phyloP scores from a whole-genome alignment of 2,329 filamentous ascomycete species.

The Nemania diffusa region DNA sequence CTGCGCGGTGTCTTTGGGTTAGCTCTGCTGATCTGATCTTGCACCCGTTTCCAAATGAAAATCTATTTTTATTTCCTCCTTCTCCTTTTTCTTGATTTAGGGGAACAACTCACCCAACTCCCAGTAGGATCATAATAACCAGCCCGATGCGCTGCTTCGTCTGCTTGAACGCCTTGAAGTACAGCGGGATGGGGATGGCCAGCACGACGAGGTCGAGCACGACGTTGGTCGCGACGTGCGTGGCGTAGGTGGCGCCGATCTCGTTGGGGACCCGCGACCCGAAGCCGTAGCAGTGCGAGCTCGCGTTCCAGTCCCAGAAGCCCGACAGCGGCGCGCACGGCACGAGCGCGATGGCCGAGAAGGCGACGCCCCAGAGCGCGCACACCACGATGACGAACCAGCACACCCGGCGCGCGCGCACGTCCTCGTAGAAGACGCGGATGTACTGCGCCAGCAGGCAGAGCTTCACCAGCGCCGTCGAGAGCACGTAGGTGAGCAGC shows the following conservation, averaged over 20 bases:
- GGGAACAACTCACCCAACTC: constrained; percentile 47
- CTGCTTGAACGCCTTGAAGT: constrained; percentile 41
- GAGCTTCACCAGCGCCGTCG: constrained; percentile 52
- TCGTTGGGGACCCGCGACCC: constrained; percentile 43
- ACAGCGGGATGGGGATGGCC: constrained; percentile 48
- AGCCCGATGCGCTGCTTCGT: constrained; percentile 49
- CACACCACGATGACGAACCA: constrained; percentile 43
- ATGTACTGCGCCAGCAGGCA: constrained; percentile 53
- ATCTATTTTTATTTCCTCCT: constrained; percentile 1
- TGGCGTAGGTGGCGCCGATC: constrained; percentile 46
- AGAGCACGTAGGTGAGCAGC: constrained; percentile 48
- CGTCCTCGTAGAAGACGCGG: constrained; percentile 47
- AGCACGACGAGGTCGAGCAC: constrained; percentile 49
- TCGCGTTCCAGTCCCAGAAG: constrained; percentile 46
- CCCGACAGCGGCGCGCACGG: constrained; percentile 49
- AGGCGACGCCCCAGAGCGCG: constrained; percentile 48
- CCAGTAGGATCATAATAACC: constrained; percentile 47
- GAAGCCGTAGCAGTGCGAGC: constrained; percentile 47
- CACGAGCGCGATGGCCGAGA: constrained; percentile 46
- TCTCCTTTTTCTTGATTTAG: not conserved
- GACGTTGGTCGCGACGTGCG: constrained; percentile 48
- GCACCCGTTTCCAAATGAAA: not conserved
- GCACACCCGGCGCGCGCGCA: constrained; percentile 39
- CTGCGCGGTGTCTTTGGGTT: constrained; percentile 28
- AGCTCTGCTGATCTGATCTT: not conserved